phyloP scores from a whole-genome alignment of 2,329 filamentous ascomycete genomes.

The Phyllosticta paracitricarpa region DNA sequence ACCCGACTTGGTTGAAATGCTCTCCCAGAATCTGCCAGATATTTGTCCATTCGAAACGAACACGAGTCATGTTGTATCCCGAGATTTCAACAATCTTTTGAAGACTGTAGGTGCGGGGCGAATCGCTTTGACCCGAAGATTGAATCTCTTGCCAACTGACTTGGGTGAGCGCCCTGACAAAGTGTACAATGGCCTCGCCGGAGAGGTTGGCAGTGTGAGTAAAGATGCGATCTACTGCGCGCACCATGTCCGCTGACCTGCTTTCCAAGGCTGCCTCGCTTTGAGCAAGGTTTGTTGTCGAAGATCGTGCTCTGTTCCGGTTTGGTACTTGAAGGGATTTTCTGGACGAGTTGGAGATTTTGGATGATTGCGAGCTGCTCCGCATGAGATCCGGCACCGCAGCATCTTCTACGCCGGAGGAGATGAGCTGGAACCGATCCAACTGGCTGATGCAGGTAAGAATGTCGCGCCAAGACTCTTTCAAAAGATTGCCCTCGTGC shows the following conservation, averaged over 20 bases:
- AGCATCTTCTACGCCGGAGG: slow-evolving; percentile 86
- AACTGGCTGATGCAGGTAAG: slow-evolving; percentile 92
- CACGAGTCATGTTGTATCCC: slow-evolving; percentile 99
- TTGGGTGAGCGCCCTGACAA: slow-evolving; percentile 82
- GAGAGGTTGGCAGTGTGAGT: slow-evolving; percentile 90
- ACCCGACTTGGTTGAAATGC: slow-evolving; percentile 97
- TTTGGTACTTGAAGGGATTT: slow-evolving; percentile 56
- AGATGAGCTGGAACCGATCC: slow-evolving; percentile 88
- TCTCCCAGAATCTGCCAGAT: slow-evolving; percentile 97
- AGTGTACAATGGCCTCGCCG: slow-evolving; percentile 90
- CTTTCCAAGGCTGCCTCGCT: slow-evolving; percentile 84
- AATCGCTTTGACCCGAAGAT: slow-evolving; percentile 91
- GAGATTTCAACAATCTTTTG: slow-evolving; percentile 98
- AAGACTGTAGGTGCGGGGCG: slow-evolving; percentile 89
- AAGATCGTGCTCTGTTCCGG: slow-evolving; percentile 15
- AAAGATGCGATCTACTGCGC: slow-evolving; percentile 90
- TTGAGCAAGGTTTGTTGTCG: slow-evolving; percentile 37
- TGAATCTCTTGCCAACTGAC: slow-evolving; percentile 99
- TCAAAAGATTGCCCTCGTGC: slow-evolving; percentile 81
- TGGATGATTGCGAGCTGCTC: slow-evolving; percentile 12
- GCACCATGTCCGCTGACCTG: slow-evolving; percentile 84
- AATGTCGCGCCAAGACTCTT: slow-evolving; percentile 89
- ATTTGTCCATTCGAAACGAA: slow-evolving; percentile 95
- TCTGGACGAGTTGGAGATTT: slow-evolving; percentile 58
- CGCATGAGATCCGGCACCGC: slow-evolving; percentile 60